A percentile compares a stretch with the other conserved stretches of the same genome.
These are phyloP conservation scores for Juncus inflexus DNA, from an alignment of 176 grass and related monocot genomes.

Conservation along the genomic window DNA sequence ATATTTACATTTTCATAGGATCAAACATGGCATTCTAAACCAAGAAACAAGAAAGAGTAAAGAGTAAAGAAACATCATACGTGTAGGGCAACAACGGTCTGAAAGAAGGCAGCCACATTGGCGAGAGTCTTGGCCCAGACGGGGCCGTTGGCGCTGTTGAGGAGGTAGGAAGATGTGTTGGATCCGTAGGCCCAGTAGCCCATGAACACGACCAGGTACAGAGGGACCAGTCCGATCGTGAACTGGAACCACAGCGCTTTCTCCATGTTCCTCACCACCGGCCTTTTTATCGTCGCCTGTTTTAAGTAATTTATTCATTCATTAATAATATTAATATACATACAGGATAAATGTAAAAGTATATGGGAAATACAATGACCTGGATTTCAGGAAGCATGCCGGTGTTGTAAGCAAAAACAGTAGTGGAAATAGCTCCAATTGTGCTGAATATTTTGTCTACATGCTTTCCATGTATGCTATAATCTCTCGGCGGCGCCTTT, in stretches of 20 bases:
- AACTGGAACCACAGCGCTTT: slow-evolving; percentile 96
- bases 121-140: slow-evolving; percentile 65
- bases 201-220: slow-evolving; percentile 78
- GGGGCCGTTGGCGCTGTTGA: slow-evolving; percentile 67
- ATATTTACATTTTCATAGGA: too few species aligned
- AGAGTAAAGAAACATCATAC: slow-evolving; percentile 30
- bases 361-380: slow-evolving; percentile 25
- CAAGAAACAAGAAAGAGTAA: not conserved
- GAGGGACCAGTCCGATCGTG: slow-evolving; percentile 54
- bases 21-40: not conserved
- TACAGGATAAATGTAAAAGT: too few species aligned
- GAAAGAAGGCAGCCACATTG: slow-evolving; percentile 73
- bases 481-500: slow-evolving; percentile 49
- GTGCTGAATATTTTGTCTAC: slow-evolving; percentile 55
- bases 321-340: too few species aligned
- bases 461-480: slow-evolving; percentile 56
- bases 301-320: too few species aligned
- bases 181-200: slow-evolving; percentile 96
- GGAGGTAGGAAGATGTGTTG: slow-evolving; percentile 72
- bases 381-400: slow-evolving; percentile 98
- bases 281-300: slow-evolving; percentile 84
- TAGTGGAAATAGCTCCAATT: slow-evolving; percentile 69
- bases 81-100: slow-evolving; percentile 81
- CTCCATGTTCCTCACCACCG: slow-evolving; percentile 90
- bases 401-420: slow-evolving; percentile 94